These are phyloP conservation scores for Chytriomyces sp. DNA, from an alignment of 192 early-diverging fungal genomes.

Conservation along the genomic window DNA sequence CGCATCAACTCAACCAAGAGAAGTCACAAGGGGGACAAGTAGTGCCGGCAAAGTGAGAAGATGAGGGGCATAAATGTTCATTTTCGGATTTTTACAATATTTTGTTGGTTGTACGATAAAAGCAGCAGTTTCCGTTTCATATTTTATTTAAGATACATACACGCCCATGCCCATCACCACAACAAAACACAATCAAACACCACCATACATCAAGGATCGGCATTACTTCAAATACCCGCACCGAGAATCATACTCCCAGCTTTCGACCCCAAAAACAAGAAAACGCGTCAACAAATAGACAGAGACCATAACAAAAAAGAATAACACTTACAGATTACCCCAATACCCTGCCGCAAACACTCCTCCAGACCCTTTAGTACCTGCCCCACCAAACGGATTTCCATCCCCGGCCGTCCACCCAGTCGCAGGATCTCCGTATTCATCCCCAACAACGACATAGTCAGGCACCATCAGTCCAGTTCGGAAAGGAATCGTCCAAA, in stretches of 20 bases:
- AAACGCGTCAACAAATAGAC: background rate
- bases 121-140: no score
- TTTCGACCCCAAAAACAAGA: conserved; percentile 3
- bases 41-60: background rate
- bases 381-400: conserved; percentile 47
- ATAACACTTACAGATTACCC: conserved; percentile 44
- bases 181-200: no score
- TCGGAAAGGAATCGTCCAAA: conserved; percentile 58
- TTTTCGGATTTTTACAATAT: no score
- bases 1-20: conserved; percentile 28
- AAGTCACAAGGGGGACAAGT: conserved; percentile 5
- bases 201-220: background rate
- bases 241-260: conserved; percentile 50
- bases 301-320: background rate
- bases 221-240: conserved; percentile 51
- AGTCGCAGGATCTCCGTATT: conserved; percentile 61
- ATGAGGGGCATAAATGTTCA: no score
- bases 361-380: conserved; percentile 57
- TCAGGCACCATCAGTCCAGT: conserved; percentile 59
- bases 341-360: conserved; percentile 60
- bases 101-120: no score
- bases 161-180: no score
- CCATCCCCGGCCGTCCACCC: conserved; percentile 58
- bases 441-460: conserved; percentile 52
- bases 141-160: no score